Evolutionary conservation across 164 flowering plant genomes (phyloP).

Genomic region (Macadamia integrifolia): DNA sequence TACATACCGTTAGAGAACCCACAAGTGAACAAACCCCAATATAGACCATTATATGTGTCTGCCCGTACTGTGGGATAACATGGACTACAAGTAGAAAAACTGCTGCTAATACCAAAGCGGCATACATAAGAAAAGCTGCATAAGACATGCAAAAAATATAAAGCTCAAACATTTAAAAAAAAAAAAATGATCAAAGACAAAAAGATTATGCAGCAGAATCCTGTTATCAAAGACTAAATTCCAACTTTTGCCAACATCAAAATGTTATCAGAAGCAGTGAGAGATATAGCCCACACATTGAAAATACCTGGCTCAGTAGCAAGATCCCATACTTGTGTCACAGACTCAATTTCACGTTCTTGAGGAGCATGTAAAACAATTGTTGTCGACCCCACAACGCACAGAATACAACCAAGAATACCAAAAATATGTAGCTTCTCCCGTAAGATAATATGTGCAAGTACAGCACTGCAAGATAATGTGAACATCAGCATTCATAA

Average conservation of each 20-base stretch:
- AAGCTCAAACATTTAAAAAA: background rate
- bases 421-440: conserved; percentile 88
- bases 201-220: too few relatives aligned
- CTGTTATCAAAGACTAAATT: too few relatives aligned
- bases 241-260: background rate
- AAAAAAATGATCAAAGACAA: background rate
- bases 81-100: conserved; percentile 49
- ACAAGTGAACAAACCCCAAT: conserved; percentile 81
- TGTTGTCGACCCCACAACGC: conserved; percentile 91
- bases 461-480: conserved; percentile 68
- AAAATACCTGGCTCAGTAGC: conserved; percentile 83
- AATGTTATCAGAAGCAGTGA: background rate
- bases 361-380: conserved; percentile 94
- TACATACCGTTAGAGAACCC: conserved; percentile 69
- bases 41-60: conserved; percentile 71
- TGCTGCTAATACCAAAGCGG: conserved; percentile 46
- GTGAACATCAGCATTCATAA: conserved; percentile 13
- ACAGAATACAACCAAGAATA: conserved; percentile 77
- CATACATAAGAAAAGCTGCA: conserved; percentile 74
- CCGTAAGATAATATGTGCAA: conserved; percentile 75
- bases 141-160: conserved; percentile 1
- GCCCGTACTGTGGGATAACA: conserved; percentile 66
- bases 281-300: background rate
- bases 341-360: conserved; percentile 78
- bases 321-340: conserved; percentile 86